Percentiles rank a stretch among this genome's conserved stretches.
Conservation (phyloP, 2,329 filamentous ascomycete genomes). For the Phialemonium atrogriseum region DNA sequence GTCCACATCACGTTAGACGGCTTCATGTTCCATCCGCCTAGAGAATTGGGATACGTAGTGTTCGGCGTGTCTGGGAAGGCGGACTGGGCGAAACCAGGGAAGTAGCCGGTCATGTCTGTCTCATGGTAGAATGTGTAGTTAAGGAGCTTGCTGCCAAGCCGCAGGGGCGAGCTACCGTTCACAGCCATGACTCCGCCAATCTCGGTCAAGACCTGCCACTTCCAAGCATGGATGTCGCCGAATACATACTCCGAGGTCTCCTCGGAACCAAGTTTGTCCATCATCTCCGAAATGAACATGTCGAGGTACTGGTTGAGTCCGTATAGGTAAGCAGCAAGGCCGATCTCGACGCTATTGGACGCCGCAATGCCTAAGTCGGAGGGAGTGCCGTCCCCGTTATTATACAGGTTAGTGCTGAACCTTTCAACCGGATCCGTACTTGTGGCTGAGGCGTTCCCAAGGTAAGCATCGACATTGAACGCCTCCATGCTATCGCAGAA, state of each 20-base stretch:
- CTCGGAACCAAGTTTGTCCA: too few species aligned
- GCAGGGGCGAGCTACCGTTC: conserved; percentile 1
- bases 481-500: conserved; percentile 8
- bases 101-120: conserved; percentile 1
- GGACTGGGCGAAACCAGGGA: neutral
- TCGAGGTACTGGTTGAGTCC: neutral
- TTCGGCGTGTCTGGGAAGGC: conserved; percentile 5
- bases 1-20: conserved; percentile 17
- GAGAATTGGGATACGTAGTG: conserved; percentile 1
- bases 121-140: conserved; percentile 2
- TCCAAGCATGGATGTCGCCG: conserved; percentile 4
- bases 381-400: conserved; percentile 1
- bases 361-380: conserved; percentile 2
- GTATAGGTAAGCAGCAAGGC: conserved; percentile 1
- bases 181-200: conserved; percentile 2
- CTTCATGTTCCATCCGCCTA: conserved; percentile 19
- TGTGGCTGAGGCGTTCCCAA: neutral
- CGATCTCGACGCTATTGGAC: conserved; percentile 2
- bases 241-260: too few species aligned
- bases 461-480: conserved; percentile 1
- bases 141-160: conserved; percentile 1
- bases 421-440: neutral
- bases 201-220: conserved; percentile 5
- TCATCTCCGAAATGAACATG: neutral
- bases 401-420: neutral